A percentile compares a stretch with the other conserved stretches of the same genome.
Conservation (phyloP, 768 basidiomycete genomes). For the Tulasnella sp. region DNA sequence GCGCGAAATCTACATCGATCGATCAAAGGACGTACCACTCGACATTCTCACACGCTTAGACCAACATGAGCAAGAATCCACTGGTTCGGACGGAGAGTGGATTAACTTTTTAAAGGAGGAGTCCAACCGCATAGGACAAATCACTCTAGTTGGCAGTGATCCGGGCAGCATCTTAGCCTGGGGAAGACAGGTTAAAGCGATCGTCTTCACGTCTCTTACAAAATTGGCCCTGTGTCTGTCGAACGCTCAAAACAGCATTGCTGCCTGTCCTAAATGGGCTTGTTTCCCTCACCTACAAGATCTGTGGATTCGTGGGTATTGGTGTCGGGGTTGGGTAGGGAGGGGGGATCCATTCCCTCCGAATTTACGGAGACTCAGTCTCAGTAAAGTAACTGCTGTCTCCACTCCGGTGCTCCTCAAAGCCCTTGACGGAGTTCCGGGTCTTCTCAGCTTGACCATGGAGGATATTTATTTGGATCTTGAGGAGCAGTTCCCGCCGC, state of each 20-base stretch:
- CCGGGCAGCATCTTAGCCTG: background rate
- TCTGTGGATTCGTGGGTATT: background rate
- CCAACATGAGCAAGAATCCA: background rate
- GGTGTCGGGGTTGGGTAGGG: background rate
- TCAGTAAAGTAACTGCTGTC: background rate
- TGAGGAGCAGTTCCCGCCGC: background rate
- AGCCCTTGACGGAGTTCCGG: background rate
- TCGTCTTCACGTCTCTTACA: background rate
- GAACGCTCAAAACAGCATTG: background rate
- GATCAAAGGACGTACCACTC: background rate
- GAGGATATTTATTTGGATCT: background rate
- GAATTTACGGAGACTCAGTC: background rate
- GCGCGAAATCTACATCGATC: background rate
- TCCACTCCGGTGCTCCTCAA: background rate
- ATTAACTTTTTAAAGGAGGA: background rate
- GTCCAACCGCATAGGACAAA: background rate
- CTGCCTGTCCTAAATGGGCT: background rate
- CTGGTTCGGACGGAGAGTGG: background rate
- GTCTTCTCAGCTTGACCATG: background rate
- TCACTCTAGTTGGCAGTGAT: background rate
- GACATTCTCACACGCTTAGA: background rate
- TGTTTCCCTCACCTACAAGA: background rate
- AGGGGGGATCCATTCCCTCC: background rate
- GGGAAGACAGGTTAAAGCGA: background rate
- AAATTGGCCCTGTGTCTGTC: background rate